Evolutionary conservation across 2,329 filamentous ascomycete genomes (phyloP).

Genomic region (Cytospora mali): DNA sequence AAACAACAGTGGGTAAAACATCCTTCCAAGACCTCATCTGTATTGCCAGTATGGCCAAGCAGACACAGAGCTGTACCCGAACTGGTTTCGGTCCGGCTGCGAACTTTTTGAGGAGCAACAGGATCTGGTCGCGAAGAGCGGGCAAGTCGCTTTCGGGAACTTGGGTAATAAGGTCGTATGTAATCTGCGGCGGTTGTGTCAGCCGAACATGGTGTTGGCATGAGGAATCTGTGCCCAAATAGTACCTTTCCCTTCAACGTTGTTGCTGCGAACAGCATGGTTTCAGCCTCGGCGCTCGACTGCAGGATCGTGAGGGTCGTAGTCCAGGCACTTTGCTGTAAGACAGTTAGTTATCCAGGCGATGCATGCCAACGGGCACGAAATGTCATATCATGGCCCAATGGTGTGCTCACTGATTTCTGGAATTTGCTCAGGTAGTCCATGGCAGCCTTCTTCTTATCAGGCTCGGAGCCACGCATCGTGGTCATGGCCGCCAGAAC

Average conservation of each 20-base stretch:
- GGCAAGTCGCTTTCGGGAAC: constrained; percentile 74
- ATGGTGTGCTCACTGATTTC: constrained; percentile 75
- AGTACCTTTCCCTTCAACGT: constrained; percentile 95
- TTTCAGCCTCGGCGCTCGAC: constrained; percentile 77
- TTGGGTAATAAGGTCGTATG: constrained; percentile 88
- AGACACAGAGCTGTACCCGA: constrained; percentile 90
- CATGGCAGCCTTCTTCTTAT: constrained; percentile 82
- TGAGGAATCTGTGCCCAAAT: constrained; percentile 20
- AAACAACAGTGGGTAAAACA: constrained; percentile 80
- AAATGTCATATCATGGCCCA: background rate
- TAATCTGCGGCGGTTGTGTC: constrained; percentile 65
- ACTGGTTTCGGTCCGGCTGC: constrained; percentile 81
- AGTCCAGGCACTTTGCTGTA: constrained; percentile 85
- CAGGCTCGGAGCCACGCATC: constrained; percentile 83
- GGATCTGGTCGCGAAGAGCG: constrained; percentile 79
- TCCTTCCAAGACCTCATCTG: constrained; percentile 97
- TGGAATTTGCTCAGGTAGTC: constrained; percentile 93
- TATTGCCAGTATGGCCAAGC: constrained; percentile 90
- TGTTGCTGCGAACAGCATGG: constrained; percentile 92
- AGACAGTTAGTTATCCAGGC: constrained; percentile 22
- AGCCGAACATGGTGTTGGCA: constrained; percentile 23
- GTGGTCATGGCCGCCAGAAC: constrained; percentile 87
- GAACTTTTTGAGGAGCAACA: constrained; percentile 79
- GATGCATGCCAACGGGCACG: background rate
- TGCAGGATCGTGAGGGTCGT: constrained; percentile 85